A percentile compares a stretch with the other conserved stretches of the same genome.
Evolutionary conservation across 768 basidiomycete species (phyloP).

Genomic region (Kwoniella sp.): DNA sequence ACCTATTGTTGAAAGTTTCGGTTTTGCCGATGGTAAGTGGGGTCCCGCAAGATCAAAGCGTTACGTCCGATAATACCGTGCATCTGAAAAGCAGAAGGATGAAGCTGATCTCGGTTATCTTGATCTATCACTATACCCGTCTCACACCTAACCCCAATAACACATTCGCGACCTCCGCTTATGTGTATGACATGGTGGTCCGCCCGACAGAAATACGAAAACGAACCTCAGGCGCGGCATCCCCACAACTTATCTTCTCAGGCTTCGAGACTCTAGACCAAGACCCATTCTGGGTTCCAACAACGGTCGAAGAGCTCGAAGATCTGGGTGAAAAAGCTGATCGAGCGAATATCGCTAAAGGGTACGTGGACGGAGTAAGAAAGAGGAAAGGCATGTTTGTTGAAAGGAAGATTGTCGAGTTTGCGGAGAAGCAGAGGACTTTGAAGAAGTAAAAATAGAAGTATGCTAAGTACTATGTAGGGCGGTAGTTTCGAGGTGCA

Average conservation of each 20-base stretch:
- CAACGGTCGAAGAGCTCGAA: conserved; percentile 93
- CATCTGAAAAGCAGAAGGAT: no score
- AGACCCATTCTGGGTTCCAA: conserved; percentile 97
- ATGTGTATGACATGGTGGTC: no score
- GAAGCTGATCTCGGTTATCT: no score
- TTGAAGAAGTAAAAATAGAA: conserved; percentile 61
- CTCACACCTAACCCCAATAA: no score
- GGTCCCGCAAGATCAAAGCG: not conserved
- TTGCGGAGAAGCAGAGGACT: conserved; percentile 96
- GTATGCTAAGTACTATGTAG: no score
- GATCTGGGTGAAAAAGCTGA: conserved; percentile 97
- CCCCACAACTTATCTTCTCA: conserved; percentile 93
- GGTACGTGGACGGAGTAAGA: conserved; percentile 86
- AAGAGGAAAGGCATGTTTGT: conserved; percentile 94
- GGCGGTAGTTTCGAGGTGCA: no score
- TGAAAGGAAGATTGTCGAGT: conserved; percentile 89
- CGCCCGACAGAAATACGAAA: conserved; percentile 81
- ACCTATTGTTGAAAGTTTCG: conserved; percentile 96
- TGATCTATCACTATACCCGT: no score
- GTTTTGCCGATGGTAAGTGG: conserved; percentile 87
- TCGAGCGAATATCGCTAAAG: conserved; percentile 85
- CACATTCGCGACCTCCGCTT: not conserved
- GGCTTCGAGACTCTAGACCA: conserved; percentile 94
- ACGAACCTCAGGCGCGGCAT: conserved; percentile 92
- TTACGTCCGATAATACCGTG: not conserved